These are phyloP conservation scores for Schoenoplectus tabernaemontani DNA, from an alignment of 202 grass and related monocot genomes.

Conservation along the genomic window DNA sequence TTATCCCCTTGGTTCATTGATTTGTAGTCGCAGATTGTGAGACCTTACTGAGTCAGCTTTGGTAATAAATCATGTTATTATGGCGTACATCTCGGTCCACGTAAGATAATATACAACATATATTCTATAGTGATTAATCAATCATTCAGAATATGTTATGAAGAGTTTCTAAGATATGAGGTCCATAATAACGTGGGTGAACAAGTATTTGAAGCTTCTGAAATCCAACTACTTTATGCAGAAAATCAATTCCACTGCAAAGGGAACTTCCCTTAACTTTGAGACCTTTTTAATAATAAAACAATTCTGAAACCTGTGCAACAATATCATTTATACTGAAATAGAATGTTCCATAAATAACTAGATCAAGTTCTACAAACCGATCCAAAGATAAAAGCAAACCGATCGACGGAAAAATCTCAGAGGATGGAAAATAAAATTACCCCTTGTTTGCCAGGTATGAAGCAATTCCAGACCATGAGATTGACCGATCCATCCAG, in stretches of 20 bases:
- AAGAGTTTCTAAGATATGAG: not conserved
- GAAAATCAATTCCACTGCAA: not conserved
- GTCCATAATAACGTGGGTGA: not conserved
- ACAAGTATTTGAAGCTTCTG: not conserved
- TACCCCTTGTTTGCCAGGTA: slow-evolving; percentile 75
- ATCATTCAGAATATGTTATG: not conserved
- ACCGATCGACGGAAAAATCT: not conserved
- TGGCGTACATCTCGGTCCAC: not conserved
- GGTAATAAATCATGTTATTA: not conserved
- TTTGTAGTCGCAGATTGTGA: not conserved
- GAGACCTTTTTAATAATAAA: not conserved
- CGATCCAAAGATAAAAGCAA: not conserved
- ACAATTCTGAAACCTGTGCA: not conserved
- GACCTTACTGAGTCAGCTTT: not conserved
- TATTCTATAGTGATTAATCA: not conserved
- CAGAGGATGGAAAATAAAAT: slow-evolving; percentile 16
- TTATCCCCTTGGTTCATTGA: not conserved
- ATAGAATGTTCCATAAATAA: not conserved
- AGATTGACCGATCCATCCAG: slow-evolving; percentile 66
- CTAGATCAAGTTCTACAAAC: not conserved
- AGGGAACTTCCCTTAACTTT: not conserved
- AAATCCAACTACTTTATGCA: not conserved
- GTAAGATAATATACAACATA: not conserved
- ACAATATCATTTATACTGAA: not conserved
- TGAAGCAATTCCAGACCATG: slow-evolving; percentile 62